Base-by-base conservation (phyloP, 345 rosid species). In the Salix arbutifolia region DNA sequence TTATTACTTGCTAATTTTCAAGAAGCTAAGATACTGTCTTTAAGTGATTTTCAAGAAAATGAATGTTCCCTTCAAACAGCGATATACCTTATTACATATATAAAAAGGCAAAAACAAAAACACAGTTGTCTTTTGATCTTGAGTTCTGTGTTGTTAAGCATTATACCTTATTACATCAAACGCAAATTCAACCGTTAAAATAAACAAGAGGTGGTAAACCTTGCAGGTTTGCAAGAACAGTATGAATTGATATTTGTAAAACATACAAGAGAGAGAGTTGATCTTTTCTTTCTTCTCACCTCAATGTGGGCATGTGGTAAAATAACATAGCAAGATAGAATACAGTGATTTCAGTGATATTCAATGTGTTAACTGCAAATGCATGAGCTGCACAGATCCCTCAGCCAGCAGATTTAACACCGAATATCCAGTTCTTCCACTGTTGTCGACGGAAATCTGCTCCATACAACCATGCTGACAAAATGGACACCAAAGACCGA, bases 261-360 rank as follows among this genome's bases (percentile, higher is more conserved):
- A 16, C 11, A 46, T 14, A 30, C n/a, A 65, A 53, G 48, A 40
- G 61, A 67, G 12, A 37, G 65, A 38, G 4, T 16, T 37, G 44
- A 73, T 68, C 26, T 40, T 42, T 78, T 71, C 70, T 42, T 72
- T 72, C 67, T 56, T 67, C 67, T 72, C 67, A 56, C 11, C 56
- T 67, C 72, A 74, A 74, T 62, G 65, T 10, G 74, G 67, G 71
- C n/a, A 35, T 64, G 19, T 13, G 71, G 44, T 70, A 69, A 71
- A 70, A 37, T 8, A 70, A 44, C 70, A 69, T 25, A 65, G 38
- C 62, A 44, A 13, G 26, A 26, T 46, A 70, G 19, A 46, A 25
- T 16, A 48, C 52, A 11, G 21, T 2, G 30, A 30, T 40, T 61
- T 69, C 53, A 74, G 46, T 25, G 31, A 19, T 21, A 50, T 37